Conservation (phyloP, 495 filamentous ascomycete genomes). For the Parmelia sp. region DNA sequence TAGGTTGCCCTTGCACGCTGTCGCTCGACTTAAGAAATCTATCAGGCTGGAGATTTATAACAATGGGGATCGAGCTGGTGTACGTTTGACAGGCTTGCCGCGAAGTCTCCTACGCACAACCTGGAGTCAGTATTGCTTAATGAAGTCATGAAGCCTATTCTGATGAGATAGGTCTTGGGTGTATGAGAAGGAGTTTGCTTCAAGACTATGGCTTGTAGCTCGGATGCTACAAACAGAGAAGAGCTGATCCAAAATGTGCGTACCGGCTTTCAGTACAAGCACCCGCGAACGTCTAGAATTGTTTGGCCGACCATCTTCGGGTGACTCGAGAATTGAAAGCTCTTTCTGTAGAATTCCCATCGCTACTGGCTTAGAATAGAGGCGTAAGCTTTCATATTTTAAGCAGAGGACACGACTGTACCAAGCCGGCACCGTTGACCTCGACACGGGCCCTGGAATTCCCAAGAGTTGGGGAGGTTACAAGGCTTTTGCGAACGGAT, state of each 20-base stretch:
- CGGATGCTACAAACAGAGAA: no score
- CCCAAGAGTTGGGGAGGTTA: slow-evolving; percentile 46
- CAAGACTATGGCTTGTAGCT: no score
- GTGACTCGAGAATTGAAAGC: background rate
- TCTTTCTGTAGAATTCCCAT: slow-evolving; percentile 2
- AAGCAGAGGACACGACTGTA: slow-evolving; percentile 44
- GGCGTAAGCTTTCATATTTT: slow-evolving; percentile 49
- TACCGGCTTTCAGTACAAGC: slow-evolving; percentile 4
- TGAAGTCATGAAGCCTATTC: no score
- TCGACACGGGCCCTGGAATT: slow-evolving; percentile 48
- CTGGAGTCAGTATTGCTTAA: no score
- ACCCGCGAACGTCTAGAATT: background rate
- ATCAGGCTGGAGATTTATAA: background rate
- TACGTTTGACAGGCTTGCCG: background rate
- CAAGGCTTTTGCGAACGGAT: slow-evolving; percentile 38
- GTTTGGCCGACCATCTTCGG: background rate
- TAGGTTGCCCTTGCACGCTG: background rate
- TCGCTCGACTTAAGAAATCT: background rate
- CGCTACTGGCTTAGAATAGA: slow-evolving; percentile 40
- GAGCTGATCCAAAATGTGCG: no score
- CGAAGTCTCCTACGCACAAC: no score
- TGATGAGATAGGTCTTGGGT: no score
- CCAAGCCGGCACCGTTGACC: slow-evolving; percentile 42
- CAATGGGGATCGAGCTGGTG: background rate
- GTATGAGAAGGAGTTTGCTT: no score